Evolutionary conservation across 1,284 basidiomycete species (phyloP), one percentile per base, ranked within the genome.

Genomic region (Sanghuangporus sanghuang): DNA sequence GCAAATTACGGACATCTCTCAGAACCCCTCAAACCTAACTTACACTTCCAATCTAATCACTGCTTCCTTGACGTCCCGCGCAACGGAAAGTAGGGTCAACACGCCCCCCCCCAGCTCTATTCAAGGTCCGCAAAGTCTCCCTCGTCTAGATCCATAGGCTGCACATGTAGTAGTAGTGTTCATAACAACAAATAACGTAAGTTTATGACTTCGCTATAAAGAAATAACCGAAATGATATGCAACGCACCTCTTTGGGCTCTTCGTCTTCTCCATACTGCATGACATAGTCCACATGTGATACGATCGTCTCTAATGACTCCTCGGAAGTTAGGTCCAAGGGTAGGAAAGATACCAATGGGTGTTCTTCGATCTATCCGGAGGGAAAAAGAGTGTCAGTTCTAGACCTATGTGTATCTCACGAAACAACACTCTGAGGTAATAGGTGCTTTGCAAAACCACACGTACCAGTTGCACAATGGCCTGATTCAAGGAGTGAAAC

Each of bases 261-360:
- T 72, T 96, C 93, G 66, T 95, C 92, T 77, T 96, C 93, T 53
- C 93, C 94, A 70, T 96, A 98, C 74, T 98, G 96, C 86, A 98
- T 93, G 66, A 94, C 90, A 71, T 96, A 96, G 78, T 99, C 97
- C 64, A 99, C 92, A 74, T 98, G 95, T 72, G 93, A 95, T 57
- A 99, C 82, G 12, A 98, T 87, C 1, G 86, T 89, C 71, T 94
- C 93, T 57, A 99, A 81, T 8, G 93, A 95, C 70, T 98, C 95
- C 59, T 96, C 87, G 67, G 87, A 86, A 2, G 93, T 90, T 57
- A 98, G 86, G 75, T 99, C 95, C 52, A 99, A 83, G 1, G 97
- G 96, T 46, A 99, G 78, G 80, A 99, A 99, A 1, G 94, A 95
- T 4, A 99, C 97, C 63, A 99, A 85, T 57, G 96, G 96, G 74